Conservation (phyloP, 2,329 filamentous ascomycete genomes). For the Aspergillus fischeri region DNA sequence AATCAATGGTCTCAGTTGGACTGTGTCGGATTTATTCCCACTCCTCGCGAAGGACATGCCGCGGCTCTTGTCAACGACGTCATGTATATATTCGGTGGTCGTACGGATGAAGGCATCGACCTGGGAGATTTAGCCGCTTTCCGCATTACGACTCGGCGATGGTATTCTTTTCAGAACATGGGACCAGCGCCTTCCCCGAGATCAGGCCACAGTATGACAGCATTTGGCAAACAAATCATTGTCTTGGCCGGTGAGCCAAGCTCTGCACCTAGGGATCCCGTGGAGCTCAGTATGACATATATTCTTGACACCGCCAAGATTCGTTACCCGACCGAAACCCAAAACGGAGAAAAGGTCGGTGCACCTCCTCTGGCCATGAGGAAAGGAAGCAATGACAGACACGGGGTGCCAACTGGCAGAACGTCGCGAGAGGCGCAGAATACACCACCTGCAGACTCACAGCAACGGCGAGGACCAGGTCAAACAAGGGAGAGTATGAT, state of each 20-base stretch:
- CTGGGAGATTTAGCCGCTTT: constrained; percentile 89
- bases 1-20: constrained; percentile 87
- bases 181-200: constrained; percentile 88
- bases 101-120: constrained; percentile 88
- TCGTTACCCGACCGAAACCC: constrained; percentile 78
- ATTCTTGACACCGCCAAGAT: constrained; percentile 94
- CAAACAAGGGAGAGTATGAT: constrained; percentile 42
- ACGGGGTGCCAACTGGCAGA: constrained; percentile 36
- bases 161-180: constrained; percentile 99
- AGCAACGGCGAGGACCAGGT: constrained; percentile 34
- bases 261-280: constrained; percentile 72
- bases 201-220: constrained; percentile 97
- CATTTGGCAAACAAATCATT: constrained; percentile 86
- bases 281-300: constrained; percentile 84
- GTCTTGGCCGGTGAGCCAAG: constrained; percentile 93
- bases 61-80: constrained; percentile 92
- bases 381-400: constrained; percentile 45
- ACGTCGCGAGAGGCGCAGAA: constrained; percentile 42
- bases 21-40: constrained; percentile 96
- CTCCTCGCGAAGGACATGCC: constrained; percentile 88
- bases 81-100: constrained; percentile 98
- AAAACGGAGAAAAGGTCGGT: constrained; percentile 35
- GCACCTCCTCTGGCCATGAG: constrained; percentile 33
- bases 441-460: constrained; percentile 32
- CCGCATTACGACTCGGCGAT: constrained; percentile 74